Base-by-base conservation (phyloP, 768 basidiomycete species). In the Floccularia luteovirens region DNA sequence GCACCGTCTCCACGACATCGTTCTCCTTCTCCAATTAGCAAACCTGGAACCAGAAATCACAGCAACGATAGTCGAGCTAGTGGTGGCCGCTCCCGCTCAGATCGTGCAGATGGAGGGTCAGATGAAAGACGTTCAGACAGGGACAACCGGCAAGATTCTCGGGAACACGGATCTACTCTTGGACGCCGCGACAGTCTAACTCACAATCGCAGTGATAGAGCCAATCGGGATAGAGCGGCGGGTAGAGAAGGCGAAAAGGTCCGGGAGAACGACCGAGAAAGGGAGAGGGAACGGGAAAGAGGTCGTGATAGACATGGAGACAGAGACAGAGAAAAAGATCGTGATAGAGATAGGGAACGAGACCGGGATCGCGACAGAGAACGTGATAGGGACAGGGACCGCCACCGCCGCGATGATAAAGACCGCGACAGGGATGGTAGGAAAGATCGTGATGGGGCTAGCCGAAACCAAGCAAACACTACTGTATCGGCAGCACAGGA, bases 61-160 rank as follows among this genome's bases (percentile, higher is more conserved):
- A 89, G 86, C 49, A 59, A 65, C 30, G 86, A 89, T 43, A 87
- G 86, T 48, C 78, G 84, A 24, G 65, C 71, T 3, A 88, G 85
- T 51, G 79, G 74, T 14, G 80, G 78, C 28, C 77, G 80, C 36
- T 54, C 66, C 27, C 69, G 78, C 5, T 67, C 71, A 28, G 78
- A 76, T 46, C 71, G 76, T 37, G 65, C 61, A 30, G 52, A 55
- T 38, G 62, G 60, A 12, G 66, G 65, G 57, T 47, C 52, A 39
- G 77, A 82, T 20, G 79, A 82, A 22, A 66, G 70, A 46, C 64
- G 71, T 24, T 39, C 54, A 7, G 82, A 85, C 33, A 65, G 74
- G 28, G 79, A 80, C 12, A 52, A 50, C 39, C 63, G 64, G 5
- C 59, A 66, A 44, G 79, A 80, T 13, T 46, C 52, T 36, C 66